phyloP scores from a whole-genome alignment of 768 basidiomycete species.

The Mycena rosella region DNA sequence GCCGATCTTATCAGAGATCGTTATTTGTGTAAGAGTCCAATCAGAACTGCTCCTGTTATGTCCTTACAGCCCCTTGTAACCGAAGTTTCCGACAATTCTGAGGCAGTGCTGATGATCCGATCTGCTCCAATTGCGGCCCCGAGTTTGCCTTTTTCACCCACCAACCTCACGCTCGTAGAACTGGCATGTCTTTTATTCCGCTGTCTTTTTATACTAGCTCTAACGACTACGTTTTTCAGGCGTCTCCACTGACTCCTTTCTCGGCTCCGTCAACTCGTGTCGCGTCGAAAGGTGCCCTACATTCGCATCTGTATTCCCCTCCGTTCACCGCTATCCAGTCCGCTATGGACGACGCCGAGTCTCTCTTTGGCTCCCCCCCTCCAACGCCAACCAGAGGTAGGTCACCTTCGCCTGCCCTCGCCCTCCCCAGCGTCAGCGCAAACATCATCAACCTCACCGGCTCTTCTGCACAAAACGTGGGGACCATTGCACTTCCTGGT shows the following conservation, averaged over 20 bases:
- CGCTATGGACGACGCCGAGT: slow-evolving; percentile 67
- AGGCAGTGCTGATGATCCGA: too few relatives aligned
- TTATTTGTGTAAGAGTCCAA: too few relatives aligned
- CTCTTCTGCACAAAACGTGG: slow-evolving; percentile 84
- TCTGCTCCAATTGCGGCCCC: too few relatives aligned
- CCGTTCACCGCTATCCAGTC: slow-evolving; percentile 23
- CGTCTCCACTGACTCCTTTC: slow-evolving; percentile 16
- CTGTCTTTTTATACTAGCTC: background rate
- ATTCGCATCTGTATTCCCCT: slow-evolving; percentile 3
- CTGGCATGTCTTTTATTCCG: slow-evolving; percentile 11
- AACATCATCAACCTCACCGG: slow-evolving; percentile 30
- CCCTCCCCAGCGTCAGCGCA: slow-evolving; percentile 60
- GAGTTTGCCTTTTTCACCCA: background rate
- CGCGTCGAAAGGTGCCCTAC: slow-evolving; percentile 20
- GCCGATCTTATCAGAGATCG: too few relatives aligned
- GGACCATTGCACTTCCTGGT: slow-evolving; percentile 99
- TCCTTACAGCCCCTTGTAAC: too few relatives aligned
- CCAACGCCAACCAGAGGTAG: slow-evolving; percentile 79
- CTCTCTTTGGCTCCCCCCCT: slow-evolving; percentile 87
- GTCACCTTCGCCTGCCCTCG: slow-evolving; percentile 74
- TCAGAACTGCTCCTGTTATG: too few relatives aligned
- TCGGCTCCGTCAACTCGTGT: slow-evolving; percentile 20
- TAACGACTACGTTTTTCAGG: slow-evolving; percentile 9
- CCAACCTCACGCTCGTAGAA: slow-evolving; percentile 1
- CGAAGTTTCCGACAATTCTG: too few relatives aligned